These are phyloP conservation scores for Pichia manshurica DNA, from an alignment of 805 yeast genomes.

Conservation along the genomic window DNA sequence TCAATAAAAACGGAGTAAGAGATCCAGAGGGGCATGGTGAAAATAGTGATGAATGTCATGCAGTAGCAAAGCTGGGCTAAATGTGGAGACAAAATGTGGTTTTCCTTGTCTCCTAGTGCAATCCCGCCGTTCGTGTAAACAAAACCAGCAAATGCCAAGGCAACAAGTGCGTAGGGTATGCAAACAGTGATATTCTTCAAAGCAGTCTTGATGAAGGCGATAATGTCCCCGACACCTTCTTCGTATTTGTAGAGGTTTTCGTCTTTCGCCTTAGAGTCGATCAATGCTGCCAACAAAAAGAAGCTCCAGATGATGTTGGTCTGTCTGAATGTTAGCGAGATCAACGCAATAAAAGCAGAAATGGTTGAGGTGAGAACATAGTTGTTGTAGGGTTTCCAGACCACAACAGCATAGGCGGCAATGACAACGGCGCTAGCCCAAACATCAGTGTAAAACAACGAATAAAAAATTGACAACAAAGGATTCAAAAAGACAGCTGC, in stretches of 20 bases:
- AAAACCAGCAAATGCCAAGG: conserved; percentile 50
- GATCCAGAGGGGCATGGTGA: conserved; percentile 74
- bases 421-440: conserved; percentile 78
- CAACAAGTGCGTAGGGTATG: conserved; percentile 50
- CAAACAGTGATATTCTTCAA: conserved; percentile 27
- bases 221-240: conserved; percentile 23
- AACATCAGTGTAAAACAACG: conserved; percentile 84
- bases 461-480: conserved; percentile 63
- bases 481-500: conserved; percentile 52
- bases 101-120: conserved; percentile 86
- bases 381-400: conserved; percentile 24
- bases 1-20: conserved; percentile 35
- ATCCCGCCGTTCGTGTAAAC: conserved; percentile 71
- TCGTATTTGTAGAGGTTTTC: conserved; percentile 27
- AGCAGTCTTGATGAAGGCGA: conserved; percentile 26
- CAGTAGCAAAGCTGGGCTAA: conserved; percentile 80
- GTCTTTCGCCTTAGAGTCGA: conserved; percentile 45
- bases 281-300: conserved; percentile 47
- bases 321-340: conserved; percentile 76
- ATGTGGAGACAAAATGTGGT: conserved; percentile 70
- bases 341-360: conserved; percentile 52
- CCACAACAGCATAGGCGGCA: conserved; percentile 44
- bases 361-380: conserved; percentile 23
- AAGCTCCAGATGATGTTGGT: conserved; percentile 87
- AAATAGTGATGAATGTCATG: conserved; percentile 50